A percentile compares a stretch with the other conserved stretches of the same genome.
Evolutionary conservation across 768 basidiomycete genomes (phyloP).

Genomic region (Guyanaporus albipodus): DNA sequence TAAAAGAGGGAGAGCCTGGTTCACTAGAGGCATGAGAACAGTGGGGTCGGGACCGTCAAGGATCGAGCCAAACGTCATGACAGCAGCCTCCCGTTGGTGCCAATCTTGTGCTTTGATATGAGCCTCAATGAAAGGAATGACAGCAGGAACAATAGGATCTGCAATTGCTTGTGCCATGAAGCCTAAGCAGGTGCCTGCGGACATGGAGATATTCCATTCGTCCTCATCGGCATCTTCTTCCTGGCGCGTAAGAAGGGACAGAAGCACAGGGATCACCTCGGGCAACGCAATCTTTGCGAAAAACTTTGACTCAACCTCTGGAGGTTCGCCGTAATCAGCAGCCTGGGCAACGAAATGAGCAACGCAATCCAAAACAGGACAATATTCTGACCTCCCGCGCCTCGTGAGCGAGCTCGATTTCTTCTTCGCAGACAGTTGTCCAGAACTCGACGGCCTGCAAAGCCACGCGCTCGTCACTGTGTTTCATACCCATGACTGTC

Average conservation of each 20-base stretch:
- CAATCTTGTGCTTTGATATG: conserved; percentile 92
- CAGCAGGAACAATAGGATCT: conserved; percentile 85
- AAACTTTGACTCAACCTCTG: conserved; percentile 80
- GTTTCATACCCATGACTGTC: conserved; percentile 97
- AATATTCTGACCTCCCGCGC: conserved; percentile 70
- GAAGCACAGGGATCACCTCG: conserved; percentile 90
- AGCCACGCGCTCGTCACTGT: conserved; percentile 84
- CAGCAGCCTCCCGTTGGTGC: conserved; percentile 94
- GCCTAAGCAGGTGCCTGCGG: conserved; percentile 86
- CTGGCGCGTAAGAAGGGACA: conserved; percentile 85
- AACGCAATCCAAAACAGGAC: not conserved
- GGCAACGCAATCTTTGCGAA: conserved; percentile 94
- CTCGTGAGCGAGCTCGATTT: conserved; percentile 88
- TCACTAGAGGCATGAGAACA: conserved; percentile 85
- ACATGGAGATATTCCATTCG: conserved; percentile 99
- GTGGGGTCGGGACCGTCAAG: conserved; percentile 91
- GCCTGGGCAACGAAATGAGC: conserved; percentile 48
- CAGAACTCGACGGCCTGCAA: conserved; percentile 98
- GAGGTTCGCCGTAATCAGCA: conserved; percentile 81
- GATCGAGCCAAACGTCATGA: conserved; percentile 98
- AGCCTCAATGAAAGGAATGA: conserved; percentile 97
- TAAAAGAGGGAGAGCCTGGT: conserved; percentile 89
- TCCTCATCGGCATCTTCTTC: conserved; percentile 98
- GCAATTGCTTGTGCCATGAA: conserved; percentile 88
- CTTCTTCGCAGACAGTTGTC: conserved; percentile 98